These are phyloP conservation scores for Nemania sp. DNA, from an alignment of 2,329 filamentous ascomycete genomes.

Conservation along the genomic window DNA sequence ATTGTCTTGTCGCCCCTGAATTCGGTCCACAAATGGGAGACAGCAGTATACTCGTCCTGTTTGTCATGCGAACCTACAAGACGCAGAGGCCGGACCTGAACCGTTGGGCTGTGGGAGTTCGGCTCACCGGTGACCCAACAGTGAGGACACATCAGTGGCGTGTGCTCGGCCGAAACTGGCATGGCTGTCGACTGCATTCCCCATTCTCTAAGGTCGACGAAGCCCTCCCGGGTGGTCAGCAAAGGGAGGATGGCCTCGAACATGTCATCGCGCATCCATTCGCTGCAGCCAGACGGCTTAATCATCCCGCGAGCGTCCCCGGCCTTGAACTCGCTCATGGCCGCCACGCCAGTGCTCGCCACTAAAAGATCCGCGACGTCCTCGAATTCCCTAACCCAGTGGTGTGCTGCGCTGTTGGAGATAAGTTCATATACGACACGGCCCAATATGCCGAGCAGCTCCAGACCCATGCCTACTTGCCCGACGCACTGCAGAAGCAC, in stretches of 20 bases:
- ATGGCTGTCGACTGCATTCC: not conserved
- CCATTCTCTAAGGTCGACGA: constrained; percentile 3
- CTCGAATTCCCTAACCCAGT: not conserved
- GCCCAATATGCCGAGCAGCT: not conserved
- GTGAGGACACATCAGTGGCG: not conserved
- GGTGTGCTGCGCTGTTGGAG: not conserved
- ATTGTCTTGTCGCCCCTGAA: not conserved
- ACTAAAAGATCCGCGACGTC: not conserved
- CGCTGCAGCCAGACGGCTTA: not conserved
- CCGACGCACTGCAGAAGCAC: not conserved
- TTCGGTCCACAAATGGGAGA: constrained; percentile 6
- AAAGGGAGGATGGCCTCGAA: not conserved
- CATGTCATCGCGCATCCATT: not conserved
- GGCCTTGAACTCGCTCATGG: not conserved
- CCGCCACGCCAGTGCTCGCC: not conserved
- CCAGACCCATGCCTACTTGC: not conserved
- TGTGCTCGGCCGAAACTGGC: not conserved
- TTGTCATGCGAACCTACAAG: not conserved
- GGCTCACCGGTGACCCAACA: not conserved
- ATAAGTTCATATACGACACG: not conserved
- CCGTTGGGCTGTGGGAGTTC: not conserved
- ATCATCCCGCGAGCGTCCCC: not conserved
- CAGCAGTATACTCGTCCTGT: not conserved
- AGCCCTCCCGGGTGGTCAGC: not conserved
- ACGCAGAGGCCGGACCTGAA: not conserved